A percentile compares a stretch with the other conserved stretches of the same genome.
These are phyloP conservation scores for Mucor mucedo DNA, from an alignment of 371 early-diverging fungal species.

Conservation along the genomic window DNA sequence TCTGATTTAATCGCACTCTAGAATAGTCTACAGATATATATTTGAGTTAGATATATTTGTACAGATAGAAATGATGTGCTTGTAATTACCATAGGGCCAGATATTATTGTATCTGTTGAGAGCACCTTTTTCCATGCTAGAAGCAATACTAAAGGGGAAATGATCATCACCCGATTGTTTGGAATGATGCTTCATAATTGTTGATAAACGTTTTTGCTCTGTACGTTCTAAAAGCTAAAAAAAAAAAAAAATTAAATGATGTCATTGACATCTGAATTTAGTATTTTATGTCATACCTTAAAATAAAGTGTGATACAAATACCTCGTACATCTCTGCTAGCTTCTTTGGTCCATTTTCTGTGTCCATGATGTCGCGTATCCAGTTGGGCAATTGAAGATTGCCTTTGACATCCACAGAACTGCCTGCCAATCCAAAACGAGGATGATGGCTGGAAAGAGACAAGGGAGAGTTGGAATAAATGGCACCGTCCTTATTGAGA, in stretches of 20 bases:
- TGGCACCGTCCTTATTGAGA: background rate
- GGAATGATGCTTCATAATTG: slow-evolving; percentile 52
- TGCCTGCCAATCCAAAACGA: slow-evolving; percentile 26
- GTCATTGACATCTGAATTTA: slow-evolving; percentile 12
- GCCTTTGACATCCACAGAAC: slow-evolving; percentile 24
- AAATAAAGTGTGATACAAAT: slow-evolving; percentile 2
- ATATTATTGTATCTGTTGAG: slow-evolving; percentile 77
- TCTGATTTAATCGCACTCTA: slow-evolving; percentile 47
- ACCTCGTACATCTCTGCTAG: slow-evolving; percentile 39
- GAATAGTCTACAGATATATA: slow-evolving; percentile 48
- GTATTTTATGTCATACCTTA: slow-evolving; percentile 6
- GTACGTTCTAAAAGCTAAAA: slow-evolving; percentile 48
- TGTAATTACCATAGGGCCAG: slow-evolving; percentile 64
- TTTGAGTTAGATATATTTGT: too few species aligned
- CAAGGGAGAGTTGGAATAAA: background rate
- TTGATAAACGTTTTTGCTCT: slow-evolving; percentile 58
- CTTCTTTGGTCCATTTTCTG: slow-evolving; percentile 28
- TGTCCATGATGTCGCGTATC: slow-evolving; percentile 19
- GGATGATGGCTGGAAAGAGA: slow-evolving; percentile 12
- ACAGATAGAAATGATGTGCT: background rate
- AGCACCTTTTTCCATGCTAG: slow-evolving; percentile 62
- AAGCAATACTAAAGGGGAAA: slow-evolving; percentile 53
- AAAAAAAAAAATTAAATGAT: slow-evolving; percentile 5
- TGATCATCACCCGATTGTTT: slow-evolving; percentile 15
- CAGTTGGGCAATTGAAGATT: slow-evolving; percentile 26